Percentiles rank a stretch among this genome's conserved stretches.
phyloP scores from a whole-genome alignment of 2,329 filamentous ascomycete genomes.

The Ramularia endophylla region DNA sequence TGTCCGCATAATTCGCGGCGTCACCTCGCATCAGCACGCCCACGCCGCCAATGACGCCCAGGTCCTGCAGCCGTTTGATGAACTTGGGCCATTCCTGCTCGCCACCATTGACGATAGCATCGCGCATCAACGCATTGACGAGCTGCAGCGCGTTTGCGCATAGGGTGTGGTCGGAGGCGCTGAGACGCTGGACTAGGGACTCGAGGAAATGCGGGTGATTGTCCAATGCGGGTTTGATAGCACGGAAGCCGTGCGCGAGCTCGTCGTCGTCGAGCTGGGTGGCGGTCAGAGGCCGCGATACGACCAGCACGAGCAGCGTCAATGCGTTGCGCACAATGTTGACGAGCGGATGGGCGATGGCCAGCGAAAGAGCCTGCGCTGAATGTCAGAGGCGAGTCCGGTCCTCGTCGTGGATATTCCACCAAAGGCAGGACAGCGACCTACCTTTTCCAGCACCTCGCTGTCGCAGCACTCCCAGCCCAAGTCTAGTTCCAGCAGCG shows the following conservation, averaged over 20 bases:
- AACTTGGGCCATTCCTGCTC: constrained; percentile 91
- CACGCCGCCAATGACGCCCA: constrained; percentile 87
- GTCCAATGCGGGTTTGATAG: constrained; percentile 84
- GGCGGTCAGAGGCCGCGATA: constrained; percentile 63
- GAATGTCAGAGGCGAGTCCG: constrained; percentile 41
- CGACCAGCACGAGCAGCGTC: constrained; percentile 90
- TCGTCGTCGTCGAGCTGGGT: constrained; percentile 44
- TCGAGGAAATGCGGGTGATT: constrained; percentile 92
- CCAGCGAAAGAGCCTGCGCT: constrained; percentile 71
- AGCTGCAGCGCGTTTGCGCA: constrained; percentile 94
- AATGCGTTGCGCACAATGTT: constrained; percentile 96
- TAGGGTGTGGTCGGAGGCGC: constrained; percentile 88
- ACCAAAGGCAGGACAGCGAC: constrained; percentile 16
- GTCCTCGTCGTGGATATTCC: constrained; percentile 81
- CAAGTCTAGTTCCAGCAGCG: constrained; percentile 91
- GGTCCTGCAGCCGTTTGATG: constrained; percentile 85
- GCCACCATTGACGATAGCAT: constrained; percentile 72
- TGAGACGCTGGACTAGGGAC: constrained; percentile 83
- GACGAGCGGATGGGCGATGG: constrained; percentile 91
- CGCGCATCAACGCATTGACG: constrained; percentile 90
- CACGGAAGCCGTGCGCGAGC: constrained; percentile 78
- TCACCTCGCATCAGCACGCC: constrained; percentile 91
- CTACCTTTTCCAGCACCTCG: constrained; percentile 62
- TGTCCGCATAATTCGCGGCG: constrained; percentile 80
- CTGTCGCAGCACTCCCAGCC: constrained; percentile 86